These are phyloP conservation scores for Bromus sterilis DNA, from an alignment of 176 grass and related monocot genomes.

Conservation along the genomic window DNA sequence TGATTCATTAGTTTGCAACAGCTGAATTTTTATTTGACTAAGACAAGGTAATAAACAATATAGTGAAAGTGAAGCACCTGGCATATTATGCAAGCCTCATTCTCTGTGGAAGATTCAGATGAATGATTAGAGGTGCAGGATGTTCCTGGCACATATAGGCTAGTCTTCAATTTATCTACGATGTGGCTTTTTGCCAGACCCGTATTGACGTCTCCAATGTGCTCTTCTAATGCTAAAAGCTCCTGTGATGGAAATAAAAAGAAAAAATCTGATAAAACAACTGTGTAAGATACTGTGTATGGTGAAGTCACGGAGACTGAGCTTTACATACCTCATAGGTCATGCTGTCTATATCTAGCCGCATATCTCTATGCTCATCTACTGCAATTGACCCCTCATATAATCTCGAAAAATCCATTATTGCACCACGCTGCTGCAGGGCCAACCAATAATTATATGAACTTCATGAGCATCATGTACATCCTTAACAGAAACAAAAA, in stretches of 20 bases:
- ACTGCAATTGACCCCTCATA: conserved; percentile 37
- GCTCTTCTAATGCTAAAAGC: conserved; percentile 68
- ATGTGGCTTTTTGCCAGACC: conserved; percentile 51
- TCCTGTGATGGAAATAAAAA: conserved; percentile 37
- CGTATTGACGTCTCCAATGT: conserved; percentile 68
- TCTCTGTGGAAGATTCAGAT: conserved; percentile 32
- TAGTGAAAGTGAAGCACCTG: conserved; percentile 51
- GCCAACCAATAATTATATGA: conserved; percentile 23
- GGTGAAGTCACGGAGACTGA: not conserved
- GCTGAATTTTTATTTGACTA: not conserved
- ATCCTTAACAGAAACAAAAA: conserved; percentile 23
- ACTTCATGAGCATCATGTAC: not conserved
- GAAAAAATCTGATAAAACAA: conserved; percentile 5
- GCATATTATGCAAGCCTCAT: conserved; percentile 69
- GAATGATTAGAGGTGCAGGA: conserved; percentile 27
- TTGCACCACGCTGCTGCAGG: conserved; percentile 39
- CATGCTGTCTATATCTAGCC: conserved; percentile 73
- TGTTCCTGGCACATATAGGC: conserved; percentile 30
- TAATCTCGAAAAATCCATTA: conserved; percentile 42
- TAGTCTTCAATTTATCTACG: conserved; percentile 49
- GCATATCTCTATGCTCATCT: conserved; percentile 73
- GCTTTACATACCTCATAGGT: conserved; percentile 55
- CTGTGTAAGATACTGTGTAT: not conserved
- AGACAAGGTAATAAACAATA: not conserved
- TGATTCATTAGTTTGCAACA: not conserved